Evolutionary conservation across 495 filamentous ascomycete genomes (phyloP), one percentile per base, ranked within the genome.

Genomic region (Penicillium taxi): DNA sequence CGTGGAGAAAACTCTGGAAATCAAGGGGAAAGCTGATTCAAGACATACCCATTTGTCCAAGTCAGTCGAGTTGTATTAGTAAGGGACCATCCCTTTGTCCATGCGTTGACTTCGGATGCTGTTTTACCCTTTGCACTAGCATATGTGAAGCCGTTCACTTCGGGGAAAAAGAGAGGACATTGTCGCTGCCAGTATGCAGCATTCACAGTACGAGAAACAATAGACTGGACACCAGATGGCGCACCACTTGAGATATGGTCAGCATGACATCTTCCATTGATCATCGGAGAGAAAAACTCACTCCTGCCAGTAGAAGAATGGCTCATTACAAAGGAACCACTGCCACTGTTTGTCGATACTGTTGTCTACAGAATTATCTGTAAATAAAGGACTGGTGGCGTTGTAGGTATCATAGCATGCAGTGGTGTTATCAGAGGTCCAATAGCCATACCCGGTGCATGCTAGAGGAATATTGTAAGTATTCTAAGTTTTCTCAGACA

Each of bases 281-380:
- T n/a, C 1, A 18, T 13, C 9, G n/a, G n/a, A n/a, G n/a, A n/a
- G n/a, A n/a, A n/a, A 5, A 17, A 57, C 61, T 35, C 50, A 74
- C 64, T 71, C 66, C 43, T 77, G 73, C 69, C 72, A 81, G 45
- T 70, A 77, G 40, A 59, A 71, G 31, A 78, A 66, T 1, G 80
- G 77, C 56, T 82, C 75, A 50, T 82, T 82, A 63, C 79, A 81
- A 24, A 77, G 58, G 52, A 82, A 63, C 76, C 74, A 81, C 41
- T 64, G 54, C 78, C 78, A 84, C 41, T 82, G 78, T 9, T 74
- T 59, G 55, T 81, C 61, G 27, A 57, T 48, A 5, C 11, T 28
- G 52, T 81, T 82, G 42, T 35, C 35, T 0, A 73, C 64, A 1
- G 63, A 56, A 11, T 61, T 49, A 42, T 84, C 77, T 20, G 72